Percentiles rank a stretch among this genome's conserved stretches.
phyloP scores from a whole-genome alignment of 2,329 filamentous ascomycete species.

The Trichophyton benhamiae region DNA sequence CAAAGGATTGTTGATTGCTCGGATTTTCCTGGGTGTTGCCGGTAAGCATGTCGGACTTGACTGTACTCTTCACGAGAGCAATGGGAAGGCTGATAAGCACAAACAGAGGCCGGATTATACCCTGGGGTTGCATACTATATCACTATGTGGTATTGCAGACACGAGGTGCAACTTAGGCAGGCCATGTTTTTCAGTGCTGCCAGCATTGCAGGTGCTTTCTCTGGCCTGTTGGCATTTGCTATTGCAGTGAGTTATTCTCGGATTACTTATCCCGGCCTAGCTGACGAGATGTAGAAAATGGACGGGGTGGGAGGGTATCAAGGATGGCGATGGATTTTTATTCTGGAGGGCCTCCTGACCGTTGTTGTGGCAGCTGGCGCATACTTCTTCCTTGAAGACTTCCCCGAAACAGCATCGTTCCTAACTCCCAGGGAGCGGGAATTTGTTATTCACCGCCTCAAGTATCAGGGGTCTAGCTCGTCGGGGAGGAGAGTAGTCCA shows the following conservation, averaged over 20 bases:
- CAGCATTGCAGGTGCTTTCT: slow-evolving; percentile 41
- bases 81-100: background rate
- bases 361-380: slow-evolving; percentile 32
- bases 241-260: slow-evolving; percentile 29
- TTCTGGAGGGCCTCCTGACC: slow-evolving; percentile 38
- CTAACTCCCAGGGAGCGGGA: slow-evolving; percentile 30
- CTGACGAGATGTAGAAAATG: slow-evolving; percentile 29
- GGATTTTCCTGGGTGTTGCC: slow-evolving; percentile 35
- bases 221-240: slow-evolving; percentile 40
- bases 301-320: slow-evolving; percentile 36
- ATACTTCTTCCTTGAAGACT: slow-evolving; percentile 37
- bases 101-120: slow-evolving; percentile 30
- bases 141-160: slow-evolving; percentile 36
- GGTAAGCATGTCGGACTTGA: slow-evolving; percentile 13
- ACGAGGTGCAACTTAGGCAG: slow-evolving; percentile 32
- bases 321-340: slow-evolving; percentile 42
- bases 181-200: slow-evolving; percentile 39
- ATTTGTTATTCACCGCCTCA: slow-evolving; percentile 28
- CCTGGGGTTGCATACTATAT: slow-evolving; percentile 36
- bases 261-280: background rate
- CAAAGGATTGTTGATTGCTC: slow-evolving; percentile 34
- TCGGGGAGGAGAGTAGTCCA: slow-evolving; percentile 19
- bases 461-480: slow-evolving; percentile 23
- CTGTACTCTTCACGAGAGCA: background rate
- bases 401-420: slow-evolving; percentile 33